Evolutionary conservation across 2,329 filamentous ascomycete genomes (phyloP).

Genomic region (Penicillium crustosum): DNA sequence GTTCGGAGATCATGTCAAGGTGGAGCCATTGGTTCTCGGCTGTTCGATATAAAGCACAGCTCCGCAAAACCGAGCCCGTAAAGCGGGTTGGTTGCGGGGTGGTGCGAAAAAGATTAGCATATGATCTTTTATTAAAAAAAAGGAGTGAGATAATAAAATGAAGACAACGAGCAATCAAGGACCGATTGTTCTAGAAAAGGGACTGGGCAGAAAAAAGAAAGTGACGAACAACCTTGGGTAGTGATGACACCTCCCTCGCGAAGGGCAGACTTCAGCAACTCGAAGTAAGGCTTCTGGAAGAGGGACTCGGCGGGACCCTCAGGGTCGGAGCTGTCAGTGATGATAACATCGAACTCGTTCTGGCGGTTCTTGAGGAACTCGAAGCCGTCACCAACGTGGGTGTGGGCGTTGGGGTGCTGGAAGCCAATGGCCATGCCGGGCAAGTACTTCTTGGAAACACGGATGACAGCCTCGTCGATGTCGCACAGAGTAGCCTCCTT

Average conservation of each 20-base stretch:
- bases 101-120: slow-evolving; percentile 28
- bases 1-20: slow-evolving; percentile 84
- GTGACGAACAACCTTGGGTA: slow-evolving; percentile 99
- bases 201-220: slow-evolving; percentile 52
- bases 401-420: slow-evolving; percentile 88
- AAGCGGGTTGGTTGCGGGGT: slow-evolving; percentile 33
- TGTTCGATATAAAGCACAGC: slow-evolving; percentile 44
- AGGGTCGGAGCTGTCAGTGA: slow-evolving; percentile 97
- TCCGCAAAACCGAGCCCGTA: slow-evolving; percentile 33
- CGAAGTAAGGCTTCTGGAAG: slow-evolving; percentile 98
- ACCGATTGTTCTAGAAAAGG: slow-evolving; percentile 66
- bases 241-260: slow-evolving; percentile 96
- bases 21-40: slow-evolving; percentile 99
- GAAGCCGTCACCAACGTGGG: slow-evolving; percentile 95
- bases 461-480: slow-evolving; percentile 98
- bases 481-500: slow-evolving; percentile 97
- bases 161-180: slow-evolving; percentile 7
- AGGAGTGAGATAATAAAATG: background rate
- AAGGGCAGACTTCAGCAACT: slow-evolving; percentile 86
- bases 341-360: slow-evolving; percentile 98
- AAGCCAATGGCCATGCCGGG: slow-evolving; percentile 91
- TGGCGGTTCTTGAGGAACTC: slow-evolving; percentile 97
- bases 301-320: slow-evolving; percentile 94
- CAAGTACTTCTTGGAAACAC: slow-evolving; percentile 96
- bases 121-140: slow-evolving; percentile 2